Conservation (phyloP, 805 yeast species). For the Maudiozyma turicensis region DNA sequence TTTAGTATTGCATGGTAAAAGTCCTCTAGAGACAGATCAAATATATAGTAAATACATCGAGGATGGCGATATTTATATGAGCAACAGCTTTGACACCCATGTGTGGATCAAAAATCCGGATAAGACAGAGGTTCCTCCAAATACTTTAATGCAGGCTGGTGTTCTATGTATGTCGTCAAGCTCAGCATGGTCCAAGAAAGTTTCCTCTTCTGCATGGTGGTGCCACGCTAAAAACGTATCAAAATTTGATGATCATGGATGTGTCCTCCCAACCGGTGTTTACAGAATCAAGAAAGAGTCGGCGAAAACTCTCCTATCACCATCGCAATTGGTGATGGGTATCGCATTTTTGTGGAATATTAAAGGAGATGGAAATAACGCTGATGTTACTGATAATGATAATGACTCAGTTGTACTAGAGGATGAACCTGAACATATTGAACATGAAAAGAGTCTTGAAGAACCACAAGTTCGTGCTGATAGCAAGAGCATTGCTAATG, state of each 20-base stretch:
- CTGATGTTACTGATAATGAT: neutral
- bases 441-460: too few species aligned
- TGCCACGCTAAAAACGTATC: slow-evolving; percentile 60
- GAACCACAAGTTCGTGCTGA: too few species aligned
- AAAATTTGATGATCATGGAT: slow-evolving; percentile 52
- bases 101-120: slow-evolving; percentile 77
- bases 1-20: slow-evolving; percentile 79
- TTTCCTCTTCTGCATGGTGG: slow-evolving; percentile 79
- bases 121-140: slow-evolving; percentile 71
- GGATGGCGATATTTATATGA: slow-evolving; percentile 62
- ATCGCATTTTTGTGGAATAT: slow-evolving; percentile 70
- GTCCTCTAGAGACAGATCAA: slow-evolving; percentile 67
- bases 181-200: slow-evolving; percentile 82
- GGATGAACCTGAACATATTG: too few species aligned
- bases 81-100: slow-evolving; percentile 64
- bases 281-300: slow-evolving; percentile 44
- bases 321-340: slow-evolving; percentile 86
- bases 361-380: slow-evolving; percentile 32
- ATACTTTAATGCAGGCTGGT: slow-evolving; percentile 85
- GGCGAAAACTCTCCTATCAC: slow-evolving; percentile 54
- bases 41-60: slow-evolving; percentile 70
- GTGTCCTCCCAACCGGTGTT: slow-evolving; percentile 49
- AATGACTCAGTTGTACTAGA: too few species aligned
- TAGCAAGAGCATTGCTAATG: too few species aligned
- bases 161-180: slow-evolving; percentile 72